Percentiles rank a stretch among this genome's conserved stretches.
These are phyloP conservation scores for Gentiana macrophylla DNA, from an alignment of 257 asterid species.

Conservation along the genomic window DNA sequence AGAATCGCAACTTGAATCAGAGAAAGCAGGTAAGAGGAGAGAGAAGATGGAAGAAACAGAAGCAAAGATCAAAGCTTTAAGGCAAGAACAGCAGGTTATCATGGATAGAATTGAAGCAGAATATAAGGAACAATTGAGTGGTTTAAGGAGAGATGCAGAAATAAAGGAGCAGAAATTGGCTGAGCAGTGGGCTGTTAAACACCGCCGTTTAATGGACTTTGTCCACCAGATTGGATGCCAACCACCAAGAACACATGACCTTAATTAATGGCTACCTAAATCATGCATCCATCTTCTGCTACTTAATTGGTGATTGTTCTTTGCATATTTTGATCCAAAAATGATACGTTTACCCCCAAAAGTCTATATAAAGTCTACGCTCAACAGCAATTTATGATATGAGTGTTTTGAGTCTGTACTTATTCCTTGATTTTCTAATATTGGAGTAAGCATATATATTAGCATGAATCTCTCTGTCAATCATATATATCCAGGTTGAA, in stretches of 20 bases:
- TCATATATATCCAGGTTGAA: too few relatives aligned
- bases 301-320: not conserved
- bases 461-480: too few relatives aligned
- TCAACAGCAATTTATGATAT: too few relatives aligned
- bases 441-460: too few relatives aligned
- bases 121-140: slow-evolving; percentile 64
- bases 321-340: not conserved
- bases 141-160: slow-evolving; percentile 81
- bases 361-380: too few relatives aligned
- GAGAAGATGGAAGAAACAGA: slow-evolving; percentile 80
- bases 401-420: not conserved
- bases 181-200: slow-evolving; percentile 86
- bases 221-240: slow-evolving; percentile 68
- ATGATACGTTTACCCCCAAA: too few relatives aligned
- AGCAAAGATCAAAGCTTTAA: slow-evolving; percentile 57
- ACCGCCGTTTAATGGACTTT: slow-evolving; percentile 46
- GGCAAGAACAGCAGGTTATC: slow-evolving; percentile 59
- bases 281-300: not conserved
- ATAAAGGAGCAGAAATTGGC: slow-evolving; percentile 81
- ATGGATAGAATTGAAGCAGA: slow-evolving; percentile 73
- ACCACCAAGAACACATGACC: slow-evolving; percentile 20
- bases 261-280: slow-evolving; percentile 6
- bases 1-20: slow-evolving; percentile 75
- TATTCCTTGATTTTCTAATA: not conserved
- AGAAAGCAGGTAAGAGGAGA: slow-evolving; percentile 60